Evolutionary conservation across 192 early-diverging fungal species (phyloP).

Genomic region (Entomortierella lignicola): DNA sequence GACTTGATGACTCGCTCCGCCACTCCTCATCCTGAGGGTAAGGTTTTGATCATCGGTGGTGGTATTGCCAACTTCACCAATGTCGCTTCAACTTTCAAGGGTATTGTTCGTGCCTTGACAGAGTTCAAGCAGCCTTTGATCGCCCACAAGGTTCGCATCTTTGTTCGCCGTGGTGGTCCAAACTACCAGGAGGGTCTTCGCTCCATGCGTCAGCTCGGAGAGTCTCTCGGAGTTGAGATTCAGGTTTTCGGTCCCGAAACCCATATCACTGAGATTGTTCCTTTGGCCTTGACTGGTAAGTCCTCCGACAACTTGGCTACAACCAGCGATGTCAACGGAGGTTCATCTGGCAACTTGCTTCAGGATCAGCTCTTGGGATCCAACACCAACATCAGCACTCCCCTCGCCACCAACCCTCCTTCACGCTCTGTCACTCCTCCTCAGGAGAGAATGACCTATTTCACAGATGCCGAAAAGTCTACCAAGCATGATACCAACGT

Average conservation of each 20-base stretch:
- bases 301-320: constrained; percentile 55
- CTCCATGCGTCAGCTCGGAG: constrained; percentile 92
- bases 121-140: constrained; percentile 93
- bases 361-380: constrained; percentile 70
- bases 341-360: constrained; percentile 68
- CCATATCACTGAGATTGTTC: constrained; percentile 98
- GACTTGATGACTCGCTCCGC: constrained; percentile 96
- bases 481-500: constrained; percentile 68
- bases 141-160: constrained; percentile 91
- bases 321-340: constrained; percentile 51
- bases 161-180: constrained; percentile 97
- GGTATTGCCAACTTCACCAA: constrained; percentile 99
- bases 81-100: constrained; percentile 99
- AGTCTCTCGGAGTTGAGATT: constrained; percentile 93
- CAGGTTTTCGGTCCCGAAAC: constrained; percentile 97
- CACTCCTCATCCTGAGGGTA: constrained; percentile 84
- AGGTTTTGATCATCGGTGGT: constrained; percentile 97
- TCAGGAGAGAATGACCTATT: constrained; percentile 65
- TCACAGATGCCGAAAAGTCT: constrained; percentile 13
- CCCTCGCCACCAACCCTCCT: constrained; percentile 49
- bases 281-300: constrained; percentile 85
- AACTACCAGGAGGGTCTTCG: constrained; percentile 99
- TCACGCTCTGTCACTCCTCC: constrained; percentile 17
- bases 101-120: constrained; percentile 93
- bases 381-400: constrained; percentile 14